phyloP scores from a whole-genome alignment of 179 eudicot species.

The Spinacia oleracea region DNA sequence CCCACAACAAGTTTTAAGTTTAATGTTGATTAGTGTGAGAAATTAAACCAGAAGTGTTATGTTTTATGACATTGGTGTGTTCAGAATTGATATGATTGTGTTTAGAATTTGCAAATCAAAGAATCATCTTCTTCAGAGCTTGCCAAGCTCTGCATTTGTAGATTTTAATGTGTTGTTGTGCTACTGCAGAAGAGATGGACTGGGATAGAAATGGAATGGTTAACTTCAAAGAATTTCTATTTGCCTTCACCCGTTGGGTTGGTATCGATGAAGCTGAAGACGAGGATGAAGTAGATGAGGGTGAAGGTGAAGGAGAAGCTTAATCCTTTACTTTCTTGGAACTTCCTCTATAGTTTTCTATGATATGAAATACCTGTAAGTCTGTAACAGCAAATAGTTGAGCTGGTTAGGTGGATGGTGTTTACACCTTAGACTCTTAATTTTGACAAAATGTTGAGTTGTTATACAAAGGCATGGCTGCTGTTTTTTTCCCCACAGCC shows the following conservation, averaged over 20 bases:
- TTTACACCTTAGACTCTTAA: constrained; percentile 2
- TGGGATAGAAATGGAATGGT: constrained; percentile 98
- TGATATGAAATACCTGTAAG: background rate
- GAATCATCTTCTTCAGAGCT: background rate
- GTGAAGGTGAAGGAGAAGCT: constrained; percentile 24
- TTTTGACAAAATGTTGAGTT: constrained; percentile 12
- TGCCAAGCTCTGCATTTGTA: background rate
- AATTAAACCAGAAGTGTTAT: background rate
- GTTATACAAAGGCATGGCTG: background rate
- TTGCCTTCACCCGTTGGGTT: constrained; percentile 93
- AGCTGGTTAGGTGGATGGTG: constrained; percentile 2
- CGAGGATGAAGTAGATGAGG: constrained; percentile 41
- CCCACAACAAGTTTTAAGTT: background rate
- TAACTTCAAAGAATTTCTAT: constrained; percentile 87
- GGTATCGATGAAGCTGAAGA: constrained; percentile 81
- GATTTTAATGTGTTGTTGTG: background rate
- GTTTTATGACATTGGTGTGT: background rate
- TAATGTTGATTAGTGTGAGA: background rate
- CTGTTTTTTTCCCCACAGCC: background rate
- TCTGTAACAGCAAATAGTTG: background rate
- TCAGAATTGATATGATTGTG: background rate
- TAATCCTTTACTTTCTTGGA: background rate
- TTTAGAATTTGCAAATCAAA: background rate
- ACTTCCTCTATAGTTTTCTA: background rate
- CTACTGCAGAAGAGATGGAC: constrained; percentile 94